A percentile compares a stretch with the other conserved stretches of the same genome.
Conservation (phyloP, 306 rosid species). For the Cucumis melo region DNA sequence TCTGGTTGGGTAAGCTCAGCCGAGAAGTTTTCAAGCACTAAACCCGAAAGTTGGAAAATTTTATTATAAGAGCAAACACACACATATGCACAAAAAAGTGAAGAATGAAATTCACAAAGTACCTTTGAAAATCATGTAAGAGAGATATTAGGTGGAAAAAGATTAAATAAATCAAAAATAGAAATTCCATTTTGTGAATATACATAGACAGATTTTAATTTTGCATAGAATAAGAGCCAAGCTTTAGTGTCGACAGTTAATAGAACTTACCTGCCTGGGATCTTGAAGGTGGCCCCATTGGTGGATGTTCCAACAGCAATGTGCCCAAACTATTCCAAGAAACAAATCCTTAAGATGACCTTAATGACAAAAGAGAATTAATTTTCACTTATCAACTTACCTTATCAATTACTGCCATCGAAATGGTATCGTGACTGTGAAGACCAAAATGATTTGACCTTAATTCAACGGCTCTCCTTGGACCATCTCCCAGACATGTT, state of each 20-base stretch:
- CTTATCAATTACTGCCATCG: conserved; percentile 84
- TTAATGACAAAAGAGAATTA: background rate
- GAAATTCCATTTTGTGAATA: no score
- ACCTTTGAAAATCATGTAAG: no score
- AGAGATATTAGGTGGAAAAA: no score
- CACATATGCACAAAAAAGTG: no score
- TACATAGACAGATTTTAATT: no score
- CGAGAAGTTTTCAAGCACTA: no score
- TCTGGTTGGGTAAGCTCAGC: no score
- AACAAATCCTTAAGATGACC: conserved; percentile 1
- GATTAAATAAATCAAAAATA: no score
- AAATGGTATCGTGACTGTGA: conserved; percentile 81
- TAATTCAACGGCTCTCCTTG: conserved; percentile 15
- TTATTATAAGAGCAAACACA: no score
- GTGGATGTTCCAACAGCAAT: conserved; percentile 93
- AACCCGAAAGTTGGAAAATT: no score
- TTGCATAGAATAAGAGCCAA: background rate
- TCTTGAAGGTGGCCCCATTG: conserved; percentile 88
- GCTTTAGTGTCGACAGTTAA: background rate
- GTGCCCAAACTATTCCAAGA: conserved; percentile 50
- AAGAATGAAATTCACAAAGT: no score
- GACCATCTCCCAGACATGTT: conserved; percentile 22
- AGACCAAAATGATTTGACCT: conserved; percentile 36
- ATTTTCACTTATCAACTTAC: conserved; percentile 23
- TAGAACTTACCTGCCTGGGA: conserved; percentile 75